Percentiles rank a stretch among this genome's conserved stretches.
Conservation (phyloP, 2,329 filamentous ascomycete species). For the Fusarium armeniacum region DNA sequence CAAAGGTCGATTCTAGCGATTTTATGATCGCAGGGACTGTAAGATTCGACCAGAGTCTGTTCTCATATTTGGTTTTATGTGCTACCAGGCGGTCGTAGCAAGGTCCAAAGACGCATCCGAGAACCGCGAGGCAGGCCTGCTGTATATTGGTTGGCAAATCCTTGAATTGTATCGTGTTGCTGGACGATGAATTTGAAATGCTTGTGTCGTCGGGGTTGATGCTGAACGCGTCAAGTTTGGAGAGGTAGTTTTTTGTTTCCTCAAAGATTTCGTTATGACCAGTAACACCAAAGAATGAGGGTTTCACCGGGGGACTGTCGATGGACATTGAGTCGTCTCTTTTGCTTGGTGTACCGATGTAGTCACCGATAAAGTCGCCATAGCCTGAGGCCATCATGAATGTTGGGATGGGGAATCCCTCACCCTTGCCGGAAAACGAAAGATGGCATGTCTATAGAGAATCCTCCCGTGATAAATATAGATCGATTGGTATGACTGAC, state of each 20-base stretch:
- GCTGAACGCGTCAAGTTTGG: not conserved
- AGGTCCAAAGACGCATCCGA: not conserved
- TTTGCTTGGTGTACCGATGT: not conserved
- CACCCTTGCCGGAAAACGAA: rapidly evolving
- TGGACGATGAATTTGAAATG: not conserved
- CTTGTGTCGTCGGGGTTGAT: not conserved
- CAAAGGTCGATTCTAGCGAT: not conserved
- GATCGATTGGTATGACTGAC: not conserved
- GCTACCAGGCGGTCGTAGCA: slow-evolving; percentile 5
- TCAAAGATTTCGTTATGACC: slow-evolving; percentile 13
- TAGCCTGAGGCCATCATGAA: not conserved
- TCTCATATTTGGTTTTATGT: not conserved
- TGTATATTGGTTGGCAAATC: not conserved
- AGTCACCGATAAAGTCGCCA: not conserved
- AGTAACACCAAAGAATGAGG: slow-evolving; percentile 15
- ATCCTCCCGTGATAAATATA: not conserved
- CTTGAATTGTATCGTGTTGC: not conserved
- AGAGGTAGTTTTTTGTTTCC: slow-evolving; percentile 18
- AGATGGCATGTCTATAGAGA: rapidly evolving
- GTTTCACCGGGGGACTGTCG: not conserved
- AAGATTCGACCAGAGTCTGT: slow-evolving; percentile 16
- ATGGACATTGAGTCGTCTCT: not conserved
- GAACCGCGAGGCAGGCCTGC: not conserved
- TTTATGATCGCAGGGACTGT: slow-evolving; percentile 5
- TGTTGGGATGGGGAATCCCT: rapidly evolving